Evolutionary conservation across 1,139 yeast species (phyloP), one percentile per base, ranked within the genome.

Genomic region (Petasospora fabianii): DNA sequence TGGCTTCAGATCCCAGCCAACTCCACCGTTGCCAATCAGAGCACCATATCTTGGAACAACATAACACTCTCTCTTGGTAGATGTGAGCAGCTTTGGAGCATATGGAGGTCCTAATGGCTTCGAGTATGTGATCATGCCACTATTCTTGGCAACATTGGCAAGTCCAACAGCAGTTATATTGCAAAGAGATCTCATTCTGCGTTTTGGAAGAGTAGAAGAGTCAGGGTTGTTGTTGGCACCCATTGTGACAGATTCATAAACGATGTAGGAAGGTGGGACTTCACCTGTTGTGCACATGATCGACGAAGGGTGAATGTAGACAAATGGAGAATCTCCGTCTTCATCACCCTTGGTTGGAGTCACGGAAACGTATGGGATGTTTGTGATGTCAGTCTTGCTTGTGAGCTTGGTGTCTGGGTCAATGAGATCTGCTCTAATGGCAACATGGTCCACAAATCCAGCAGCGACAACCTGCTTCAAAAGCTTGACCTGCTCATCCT

Each of bases 1-100:
- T 1, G 87, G 95, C 5, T 96, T 95, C 36, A 90, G 64, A 54
- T 90, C 97, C 95, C 96, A 90, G 9, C 96, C 96, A 20, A 84
- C 72, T 18, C 88, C 86, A 21, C 95, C 96, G 26, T 80, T 73
- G 4, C 95, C 95, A 30, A 83, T 69, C 7, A 81, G 73, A 10
- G 95, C 90, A 10, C 97, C 97, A 58, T 85, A 80, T 41, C 96
- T 65, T 1, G 97, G 97, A 32, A 88, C 82, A 18, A 90, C 96
- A 63, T 87, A 88, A 50, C 95, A 86, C 54, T 84, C 92, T 50
- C 97, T 67, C 51, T 77, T 80, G 2, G 78, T 75, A 0, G 84
- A 66, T 2, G 77, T 65, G 14, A 85, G 54, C 49, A 70, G 67
- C 54, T 81, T 82, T 2, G 95, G 95, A 2, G 88, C 95, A 54